Evolutionary conservation across 2,329 filamentous ascomycete genomes (phyloP).

Genomic region (Fusarium ambrosium): DNA sequence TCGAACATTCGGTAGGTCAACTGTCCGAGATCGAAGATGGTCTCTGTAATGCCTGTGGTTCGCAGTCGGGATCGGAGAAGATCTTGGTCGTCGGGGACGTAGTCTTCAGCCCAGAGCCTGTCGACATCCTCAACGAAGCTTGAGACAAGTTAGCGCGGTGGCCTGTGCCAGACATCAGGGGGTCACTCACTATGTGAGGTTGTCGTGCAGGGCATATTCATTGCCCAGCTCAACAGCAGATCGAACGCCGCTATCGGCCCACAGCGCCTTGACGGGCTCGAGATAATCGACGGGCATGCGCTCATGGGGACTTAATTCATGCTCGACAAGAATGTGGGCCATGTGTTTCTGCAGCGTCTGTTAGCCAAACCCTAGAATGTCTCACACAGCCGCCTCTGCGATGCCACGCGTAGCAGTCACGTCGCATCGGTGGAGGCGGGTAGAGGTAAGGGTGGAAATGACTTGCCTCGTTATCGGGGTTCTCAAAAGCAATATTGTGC

Average conservation of each 20-base stretch:
- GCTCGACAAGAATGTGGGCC: constrained; percentile 80
- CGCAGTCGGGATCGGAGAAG: constrained; percentile 89
- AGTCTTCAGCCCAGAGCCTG: constrained; percentile 80
- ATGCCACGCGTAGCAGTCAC: constrained; percentile 2
- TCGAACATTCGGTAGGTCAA: constrained; percentile 98
- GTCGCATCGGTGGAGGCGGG: constrained; percentile 6
- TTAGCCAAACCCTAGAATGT: constrained; percentile 53
- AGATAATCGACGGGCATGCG: constrained; percentile 83
- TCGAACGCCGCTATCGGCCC: constrained; percentile 87
- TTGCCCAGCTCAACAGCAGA: constrained; percentile 93
- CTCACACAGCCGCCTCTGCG: constrained; percentile 27
- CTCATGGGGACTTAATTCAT: constrained; percentile 87
- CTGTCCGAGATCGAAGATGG: constrained; percentile 90
- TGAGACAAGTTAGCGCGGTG: constrained; percentile 34
- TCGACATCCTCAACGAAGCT: constrained; percentile 89
- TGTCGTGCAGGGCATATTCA: constrained; percentile 96
- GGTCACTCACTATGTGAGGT: constrained; percentile 84
- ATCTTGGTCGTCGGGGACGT: constrained; percentile 93
- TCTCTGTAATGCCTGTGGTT: constrained; percentile 96
- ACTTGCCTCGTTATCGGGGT: constrained; percentile 82
- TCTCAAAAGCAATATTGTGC: constrained; percentile 82
- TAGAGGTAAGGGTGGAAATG: neutral
- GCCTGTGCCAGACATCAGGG: neutral
- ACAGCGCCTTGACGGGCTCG: constrained; percentile 85
- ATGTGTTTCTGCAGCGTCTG: constrained; percentile 76